Evolutionary conservation across 768 basidiomycete species (phyloP).

Genomic region (Rhodotorula paludigena): DNA sequence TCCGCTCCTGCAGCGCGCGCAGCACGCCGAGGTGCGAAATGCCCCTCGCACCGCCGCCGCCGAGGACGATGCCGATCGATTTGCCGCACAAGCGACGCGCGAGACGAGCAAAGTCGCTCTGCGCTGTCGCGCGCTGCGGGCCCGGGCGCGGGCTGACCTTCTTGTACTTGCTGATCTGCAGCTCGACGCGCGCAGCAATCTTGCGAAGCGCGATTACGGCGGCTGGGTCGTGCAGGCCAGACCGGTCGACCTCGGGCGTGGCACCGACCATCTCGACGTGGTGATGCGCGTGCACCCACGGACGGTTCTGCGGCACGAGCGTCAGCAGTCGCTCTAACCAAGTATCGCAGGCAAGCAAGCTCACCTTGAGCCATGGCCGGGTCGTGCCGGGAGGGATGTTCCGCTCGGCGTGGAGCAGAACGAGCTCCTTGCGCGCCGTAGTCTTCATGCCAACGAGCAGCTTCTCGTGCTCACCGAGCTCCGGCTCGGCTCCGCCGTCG

Average conservation of each 20-base stretch:
- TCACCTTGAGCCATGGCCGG: conserved; percentile 87
- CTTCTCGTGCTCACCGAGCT: conserved; percentile 88
- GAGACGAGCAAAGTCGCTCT: conserved; percentile 87
- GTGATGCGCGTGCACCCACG: conserved; percentile 93
- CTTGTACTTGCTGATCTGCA: conserved; percentile 79
- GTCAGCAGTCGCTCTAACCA: conserved; percentile 13
- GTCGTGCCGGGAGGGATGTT: conserved; percentile 85
- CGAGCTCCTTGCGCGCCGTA: conserved; percentile 94
- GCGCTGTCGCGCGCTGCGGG: conserved; percentile 52
- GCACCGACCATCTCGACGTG: conserved; percentile 67
- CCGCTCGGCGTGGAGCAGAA: conserved; percentile 86
- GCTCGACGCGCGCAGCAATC: conserved; percentile 86
- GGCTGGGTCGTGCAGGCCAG: conserved; percentile 54
- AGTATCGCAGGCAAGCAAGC: conserved; percentile 24
- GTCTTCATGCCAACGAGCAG: conserved; percentile 91
- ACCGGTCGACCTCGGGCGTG: conserved; percentile 57
- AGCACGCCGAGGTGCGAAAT: conserved; percentile 79
- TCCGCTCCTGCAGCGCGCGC: conserved; percentile 81
- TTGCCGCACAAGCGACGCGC: conserved; percentile 87
- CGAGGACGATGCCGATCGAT: conserved; percentile 87
- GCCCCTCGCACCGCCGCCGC: conserved; percentile 96
- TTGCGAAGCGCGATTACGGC: conserved; percentile 68
- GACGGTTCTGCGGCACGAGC: conserved; percentile 61
- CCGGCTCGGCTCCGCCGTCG: conserved; percentile 80
- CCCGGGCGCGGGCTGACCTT: conserved; percentile 55